Evolutionary conservation across 73 alveolate genomes (phyloP), one percentile per base, ranked within the genome.

Genomic region (Paraurostyla sp.): DNA sequence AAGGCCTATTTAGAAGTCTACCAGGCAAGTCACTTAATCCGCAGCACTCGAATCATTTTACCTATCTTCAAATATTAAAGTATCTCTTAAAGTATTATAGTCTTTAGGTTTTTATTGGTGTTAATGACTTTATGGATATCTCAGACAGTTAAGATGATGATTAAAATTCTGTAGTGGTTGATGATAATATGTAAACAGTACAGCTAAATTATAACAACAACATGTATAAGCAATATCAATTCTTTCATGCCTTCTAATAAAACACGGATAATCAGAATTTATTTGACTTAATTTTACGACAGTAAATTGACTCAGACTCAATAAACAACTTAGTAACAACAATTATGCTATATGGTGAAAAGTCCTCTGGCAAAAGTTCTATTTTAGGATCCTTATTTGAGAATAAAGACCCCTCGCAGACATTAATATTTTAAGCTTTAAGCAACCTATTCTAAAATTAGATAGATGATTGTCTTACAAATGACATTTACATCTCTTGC

Each of bases 321-420:
- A 60, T 60, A 29, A 22, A 23, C 22, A 27, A 18, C 7, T 60
- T 29, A 30, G 50, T 60, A 9, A 60, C 50, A 18, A 60, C 78
- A 27, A 69, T 69, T 9, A 69, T 69, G 84, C 29, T 29, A 15
- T 69, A 69, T 25, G 84, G 84, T 4, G n/a, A 69, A 36, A 69
- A 69, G 35, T 41, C 65, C 4, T 15, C 84, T 7, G 84, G 84
- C 4, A 69, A 69, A 36, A 69, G 84, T 38, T 43, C 29, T 11
- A 38, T 69, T 35, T 22, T 69, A 22, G 84, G 84, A 32, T 7
- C 65, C 7, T 42, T 69, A 40, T 69, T 69, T 69, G 84, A 69
- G 45, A 16, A 18, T 38, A 7, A 38, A 2, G 41, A 69, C 27
- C 27, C 29, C 29, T 7, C n/a, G 2, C 3, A 38, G 2, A 9